Evolutionary conservation across 2,329 filamentous ascomycete genomes (phyloP), one percentile per base, ranked within the genome.

Genomic region (Herpotrichia juniperi): DNA sequence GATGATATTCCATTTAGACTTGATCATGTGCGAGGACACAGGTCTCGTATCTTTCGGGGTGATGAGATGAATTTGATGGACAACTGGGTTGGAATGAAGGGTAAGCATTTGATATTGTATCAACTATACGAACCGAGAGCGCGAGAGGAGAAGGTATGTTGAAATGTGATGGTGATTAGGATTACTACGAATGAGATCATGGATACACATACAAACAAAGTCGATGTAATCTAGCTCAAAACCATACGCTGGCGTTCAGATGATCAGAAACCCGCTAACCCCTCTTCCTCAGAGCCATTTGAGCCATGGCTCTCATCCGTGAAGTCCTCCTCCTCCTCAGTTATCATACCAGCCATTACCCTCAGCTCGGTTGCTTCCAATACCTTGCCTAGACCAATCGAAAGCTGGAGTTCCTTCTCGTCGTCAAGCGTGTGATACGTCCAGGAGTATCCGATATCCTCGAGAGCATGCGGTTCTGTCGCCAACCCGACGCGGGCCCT

Each of bases 361-460:
- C 57, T 58, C 17, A 66, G 32, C 25, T 69, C 66, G 8, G 35
- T 53, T 4, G 49, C 46, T 10, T 54, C 44, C 28, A 69, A n/a
- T 2, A 47, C 26, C 39, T 61, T 62, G 1, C 67, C 67, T 11
- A 71, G 32, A 0, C 68, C 67, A 42, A 71, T 64, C 11, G 66
- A 65, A 1, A 71, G 55, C 42, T 69, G 66, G 31, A 59, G 37
- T 5, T 64, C 63, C 1, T 58, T 48, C 6, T 57, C 54, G 2
- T 49, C 50, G 1, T 62, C 55, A 9, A 67, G 48, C 21, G 32
- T 43, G 30, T 68, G 62, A 26, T 71, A 67, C 3, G 53, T 67
- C 64, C 67, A 71, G 0, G 39, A 28, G 31, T 66, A 69, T 22
- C 59, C 61, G 24, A 69, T 54, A 46, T 71, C 68, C 11, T 62